Evolutionary conservation across 2,329 filamentous ascomycete species (phyloP).

Genomic region (Hypocreales sp.): DNA sequence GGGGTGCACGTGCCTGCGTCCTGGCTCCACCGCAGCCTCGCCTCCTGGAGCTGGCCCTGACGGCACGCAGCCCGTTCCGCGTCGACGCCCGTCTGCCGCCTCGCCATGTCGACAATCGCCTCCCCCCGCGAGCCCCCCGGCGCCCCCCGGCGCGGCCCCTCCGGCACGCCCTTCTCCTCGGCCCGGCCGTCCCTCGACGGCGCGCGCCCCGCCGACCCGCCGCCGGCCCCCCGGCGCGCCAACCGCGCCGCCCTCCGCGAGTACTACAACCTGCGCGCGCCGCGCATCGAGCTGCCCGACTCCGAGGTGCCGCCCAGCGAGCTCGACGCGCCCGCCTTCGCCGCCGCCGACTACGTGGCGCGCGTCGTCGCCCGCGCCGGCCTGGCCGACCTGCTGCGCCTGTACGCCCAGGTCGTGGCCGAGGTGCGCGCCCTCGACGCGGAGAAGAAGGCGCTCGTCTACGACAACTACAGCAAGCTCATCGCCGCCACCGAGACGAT

Average conservation of each 20-base stretch:
- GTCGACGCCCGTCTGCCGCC: conserved; percentile 1
- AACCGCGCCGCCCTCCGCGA: conserved; percentile 83
- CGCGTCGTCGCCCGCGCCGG: conserved; percentile 44
- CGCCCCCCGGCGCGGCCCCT: conserved; percentile 41
- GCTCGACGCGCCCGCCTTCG: conserved; percentile 59
- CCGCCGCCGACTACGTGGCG: conserved; percentile 53
- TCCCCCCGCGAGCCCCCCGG: conserved; percentile 43
- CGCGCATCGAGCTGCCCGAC: conserved; percentile 27
- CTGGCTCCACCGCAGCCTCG: too few species aligned
- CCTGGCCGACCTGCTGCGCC: conserved; percentile 51
- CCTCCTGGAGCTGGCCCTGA: too few species aligned
- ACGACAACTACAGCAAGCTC: conserved; percentile 95
- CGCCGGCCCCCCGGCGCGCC: conserved; percentile 22
- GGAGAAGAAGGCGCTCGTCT: conserved; percentile 92
- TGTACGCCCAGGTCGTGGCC: conserved; percentile 56
- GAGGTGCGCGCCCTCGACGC: conserved; percentile 86
- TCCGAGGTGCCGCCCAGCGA: conserved; percentile 51
- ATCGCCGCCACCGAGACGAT: conserved; percentile 97
- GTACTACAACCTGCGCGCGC: conserved; percentile 66
- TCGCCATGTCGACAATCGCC: conserved; percentile 52
- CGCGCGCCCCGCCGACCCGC: conserved; percentile 16
- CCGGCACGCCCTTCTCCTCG: conserved; percentile 53
- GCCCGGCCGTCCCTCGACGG: conserved; percentile 58
- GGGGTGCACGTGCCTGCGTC: too few species aligned
- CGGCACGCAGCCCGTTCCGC: too few species aligned